These are phyloP conservation scores for Quillaja saponaria DNA, from an alignment of 306 rosid genomes.

Conservation along the genomic window DNA sequence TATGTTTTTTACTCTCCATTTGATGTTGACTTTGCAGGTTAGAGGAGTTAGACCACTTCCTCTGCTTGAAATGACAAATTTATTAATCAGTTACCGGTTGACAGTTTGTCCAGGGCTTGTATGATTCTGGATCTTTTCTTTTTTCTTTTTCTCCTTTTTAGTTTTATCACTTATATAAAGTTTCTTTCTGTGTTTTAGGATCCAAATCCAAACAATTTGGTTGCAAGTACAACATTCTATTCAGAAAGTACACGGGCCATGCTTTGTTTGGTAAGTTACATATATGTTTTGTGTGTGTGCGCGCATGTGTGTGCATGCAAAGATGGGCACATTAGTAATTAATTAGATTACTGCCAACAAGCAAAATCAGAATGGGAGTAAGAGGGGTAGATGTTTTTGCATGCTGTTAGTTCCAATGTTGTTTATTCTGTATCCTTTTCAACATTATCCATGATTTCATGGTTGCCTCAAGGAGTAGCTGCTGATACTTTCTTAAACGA, in stretches of 20 bases:
- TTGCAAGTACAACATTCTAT: constrained; percentile 83
- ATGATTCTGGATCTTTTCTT: constrained; percentile 38
- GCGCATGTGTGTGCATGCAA: too few species aligned
- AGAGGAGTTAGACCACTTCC: constrained; percentile 94
- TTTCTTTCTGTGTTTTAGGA: constrained; percentile 57
- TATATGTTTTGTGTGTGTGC: too few species aligned
- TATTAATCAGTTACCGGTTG: constrained; percentile 64
- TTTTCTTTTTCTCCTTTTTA: constrained; percentile 7
- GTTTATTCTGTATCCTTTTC: too few species aligned
- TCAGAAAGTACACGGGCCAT: constrained; percentile 92
- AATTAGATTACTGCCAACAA: too few species aligned
- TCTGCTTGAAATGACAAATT: constrained; percentile 80
- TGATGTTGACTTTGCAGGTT: constrained; percentile 55
- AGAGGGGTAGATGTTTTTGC: background rate
- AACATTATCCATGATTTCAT: background rate
- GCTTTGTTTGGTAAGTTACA: constrained; percentile 87
- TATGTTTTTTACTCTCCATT: background rate
- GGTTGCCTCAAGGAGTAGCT: background rate
- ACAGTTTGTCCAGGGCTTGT: constrained; percentile 90
- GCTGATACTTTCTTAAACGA: background rate
- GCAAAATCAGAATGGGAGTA: too few species aligned
- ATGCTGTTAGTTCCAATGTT: too few species aligned
- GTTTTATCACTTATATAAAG: constrained; percentile 27
- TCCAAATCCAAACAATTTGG: constrained; percentile 95
- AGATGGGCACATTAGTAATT: too few species aligned